Base-by-base conservation (phyloP, 352 stramenopile species). In the Phytopythium vexans region DNA sequence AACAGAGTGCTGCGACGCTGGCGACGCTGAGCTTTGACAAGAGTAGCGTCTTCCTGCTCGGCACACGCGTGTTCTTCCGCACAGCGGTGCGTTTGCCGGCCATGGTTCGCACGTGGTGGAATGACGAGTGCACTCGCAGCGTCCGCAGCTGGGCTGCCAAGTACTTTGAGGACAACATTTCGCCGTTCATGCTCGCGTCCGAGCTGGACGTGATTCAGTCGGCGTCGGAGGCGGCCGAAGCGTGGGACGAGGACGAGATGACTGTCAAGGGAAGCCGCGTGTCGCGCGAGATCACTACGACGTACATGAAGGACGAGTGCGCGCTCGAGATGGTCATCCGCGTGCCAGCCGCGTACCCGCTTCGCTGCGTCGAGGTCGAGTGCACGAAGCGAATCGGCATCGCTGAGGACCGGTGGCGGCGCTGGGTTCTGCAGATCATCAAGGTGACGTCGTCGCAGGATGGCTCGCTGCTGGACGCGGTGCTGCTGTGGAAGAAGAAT, bases 241-340 rank as follows among this genome's bases (percentile, higher is more conserved):
- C 70, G 3, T 92, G 77, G 81, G 81, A 92, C 35, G 66, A 68
- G 12, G 71, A 91, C 60, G 81, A 95, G 51, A 95, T 95, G 78
- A 82, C 72, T 3, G 83, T 94, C n/a, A 89, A 88, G 60, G 86
- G 85, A 9, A 94, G 82, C 64, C 77, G 83, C 37, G 86, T 95
- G 36, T 94, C 82, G 38, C 79, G 86, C 3, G 81, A 96, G 68
- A 95, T 97, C 63, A 90, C 77, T 21, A 94, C 90, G 35, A 92
- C 83, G 15, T 97, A 97, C 66, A 55, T 95, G n/a, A 97, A 97
- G 66, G 89, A 97, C 54, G 90, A 97, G 57, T 97, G 88, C 47
- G 73, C 81, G 6, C 48, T 97, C 15, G 88, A 97, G 70, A 96
- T 97, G 76, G 74, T 94, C 6, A 88, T 97, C 52, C 80, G 83